A percentile compares a stretch with the other conserved stretches of the same genome.
phyloP scores from a whole-genome alignment of 1,284 basidiomycete species.

The Pseudozyma pruni region DNA sequence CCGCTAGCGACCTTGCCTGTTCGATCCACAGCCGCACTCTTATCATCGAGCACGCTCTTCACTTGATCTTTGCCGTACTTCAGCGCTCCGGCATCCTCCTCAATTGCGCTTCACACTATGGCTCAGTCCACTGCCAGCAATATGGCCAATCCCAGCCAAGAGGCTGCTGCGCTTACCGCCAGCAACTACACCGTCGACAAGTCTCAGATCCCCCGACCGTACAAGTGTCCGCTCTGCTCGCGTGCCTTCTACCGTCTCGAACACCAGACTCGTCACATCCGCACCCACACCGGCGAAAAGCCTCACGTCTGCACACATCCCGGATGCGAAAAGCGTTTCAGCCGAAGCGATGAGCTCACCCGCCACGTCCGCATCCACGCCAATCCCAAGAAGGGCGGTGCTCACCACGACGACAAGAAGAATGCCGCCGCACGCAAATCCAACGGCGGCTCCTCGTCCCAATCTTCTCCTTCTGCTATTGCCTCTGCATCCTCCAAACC shows the following conservation, averaged over 20 bases:
- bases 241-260: conserved; percentile 66
- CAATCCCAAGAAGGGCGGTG: conserved; percentile 65
- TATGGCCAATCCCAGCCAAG: conserved; percentile 28
- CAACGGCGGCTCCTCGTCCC: conserved; percentile 6
- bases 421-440: conserved; percentile 36
- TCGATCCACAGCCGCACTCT: background rate
- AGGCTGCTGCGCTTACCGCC: conserved; percentile 32
- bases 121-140: conserved; percentile 37
- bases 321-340: conserved; percentile 97
- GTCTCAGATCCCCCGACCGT: conserved; percentile 65
- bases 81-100: conserved; percentile 24
- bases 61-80: conserved; percentile 5
- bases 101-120: conserved; percentile 31
- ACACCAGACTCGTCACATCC: conserved; percentile 90
- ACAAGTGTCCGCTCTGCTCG: conserved; percentile 67
- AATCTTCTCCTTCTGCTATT: conserved; percentile 24
- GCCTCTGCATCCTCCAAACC: conserved; percentile 38
- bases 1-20: no score
- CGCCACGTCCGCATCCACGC: conserved; percentile 93
- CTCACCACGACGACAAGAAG: conserved; percentile 27
- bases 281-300: conserved; percentile 97
- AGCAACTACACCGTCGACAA: conserved; percentile 63
- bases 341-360: conserved; percentile 94
- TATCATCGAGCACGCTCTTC: no score
- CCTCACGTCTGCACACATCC: conserved; percentile 92